Conservation (phyloP, 2,329 filamentous ascomycete species). For the Trichoderma asperellum region DNA sequence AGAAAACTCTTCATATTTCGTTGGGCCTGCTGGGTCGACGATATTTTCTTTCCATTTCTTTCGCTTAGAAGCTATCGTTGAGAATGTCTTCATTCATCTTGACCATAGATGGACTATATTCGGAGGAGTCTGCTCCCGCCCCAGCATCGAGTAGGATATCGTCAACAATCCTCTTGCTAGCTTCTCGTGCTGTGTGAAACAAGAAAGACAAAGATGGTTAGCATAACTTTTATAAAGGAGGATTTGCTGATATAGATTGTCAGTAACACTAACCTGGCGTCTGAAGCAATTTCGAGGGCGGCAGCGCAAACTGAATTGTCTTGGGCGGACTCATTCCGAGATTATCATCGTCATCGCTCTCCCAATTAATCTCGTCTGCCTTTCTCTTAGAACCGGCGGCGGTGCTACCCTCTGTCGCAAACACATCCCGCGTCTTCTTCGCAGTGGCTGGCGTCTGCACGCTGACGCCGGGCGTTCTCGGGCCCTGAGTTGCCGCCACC, state of each 20-base stretch:
- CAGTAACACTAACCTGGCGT: constrained; percentile 66
- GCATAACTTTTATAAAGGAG: background rate
- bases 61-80: constrained; percentile 62
- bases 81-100: constrained; percentile 66
- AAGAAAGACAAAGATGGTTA: constrained; percentile 1
- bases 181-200: constrained; percentile 66
- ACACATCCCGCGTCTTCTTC: constrained; percentile 56
- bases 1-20: too few species aligned
- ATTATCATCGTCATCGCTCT: constrained; percentile 66
- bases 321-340: constrained; percentile 88
- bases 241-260: background rate
- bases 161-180: constrained; percentile 79
- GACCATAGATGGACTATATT: constrained; percentile 68
- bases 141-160: constrained; percentile 79
- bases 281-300: constrained; percentile 75
- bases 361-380: constrained; percentile 68
- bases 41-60: background rate
- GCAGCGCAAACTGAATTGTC: constrained; percentile 84
- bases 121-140: constrained; percentile 57
- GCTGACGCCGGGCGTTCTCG: constrained; percentile 80
- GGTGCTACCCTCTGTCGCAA: constrained; percentile 40
- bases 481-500: constrained; percentile 49
- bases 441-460: constrained; percentile 72
- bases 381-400: constrained; percentile 33
- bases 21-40: background rate